Evolutionary conservation across 352 stramenopile species (phyloP), one percentile per base, ranked within the genome.

Genomic region (Phytophthora megakarya): DNA sequence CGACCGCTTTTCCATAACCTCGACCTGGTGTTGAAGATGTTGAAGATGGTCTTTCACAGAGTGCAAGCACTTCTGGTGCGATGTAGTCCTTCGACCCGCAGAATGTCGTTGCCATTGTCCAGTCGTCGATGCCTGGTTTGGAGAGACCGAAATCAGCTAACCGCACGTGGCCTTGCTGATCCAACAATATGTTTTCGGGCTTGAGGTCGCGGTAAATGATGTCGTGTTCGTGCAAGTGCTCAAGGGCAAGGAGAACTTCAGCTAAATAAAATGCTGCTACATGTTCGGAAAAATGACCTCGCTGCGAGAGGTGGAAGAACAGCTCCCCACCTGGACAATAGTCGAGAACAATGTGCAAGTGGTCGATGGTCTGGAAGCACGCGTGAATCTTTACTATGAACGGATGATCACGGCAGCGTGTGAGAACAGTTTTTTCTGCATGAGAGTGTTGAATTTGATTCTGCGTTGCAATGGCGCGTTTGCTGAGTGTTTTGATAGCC

Each of bases 161-260:
- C 2, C 86, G 87, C 6, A 97, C 69, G 61, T 97, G 84, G 1
- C 93, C 93, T 21, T 96, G 66, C 33, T 86, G 66, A 61, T 96
- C 79, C 13, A 98, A 72, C 21, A 98, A 67, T 26, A 98, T 80
- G 58, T 98, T 98, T 61, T 97, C 89, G 1, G 90, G 90, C 52
- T 98, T 97, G 23, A 98, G 73, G 53, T 97, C 90, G 10, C 90
- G 82, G 53, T 97, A 96, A 35, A 97, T 86, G 55, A 95, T 86
- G 39, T 82, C 75, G 54, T 90, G 72, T 1, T 67, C 53, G 50
- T 95, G 84, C 40, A 95, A 65, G 54, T 92, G 72, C 42, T 92
- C 83, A 21, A 95, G 72, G n/a, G 84, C 86, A 16, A 93, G 72
- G 16, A 89, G 85, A 8, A 97, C 80, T 74, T 98, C 92, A 28